Evolutionary conservation across 768 basidiomycete genomes (phyloP), one percentile per base, ranked within the genome.

Genomic region (Pisolithus tinctorius): DNA sequence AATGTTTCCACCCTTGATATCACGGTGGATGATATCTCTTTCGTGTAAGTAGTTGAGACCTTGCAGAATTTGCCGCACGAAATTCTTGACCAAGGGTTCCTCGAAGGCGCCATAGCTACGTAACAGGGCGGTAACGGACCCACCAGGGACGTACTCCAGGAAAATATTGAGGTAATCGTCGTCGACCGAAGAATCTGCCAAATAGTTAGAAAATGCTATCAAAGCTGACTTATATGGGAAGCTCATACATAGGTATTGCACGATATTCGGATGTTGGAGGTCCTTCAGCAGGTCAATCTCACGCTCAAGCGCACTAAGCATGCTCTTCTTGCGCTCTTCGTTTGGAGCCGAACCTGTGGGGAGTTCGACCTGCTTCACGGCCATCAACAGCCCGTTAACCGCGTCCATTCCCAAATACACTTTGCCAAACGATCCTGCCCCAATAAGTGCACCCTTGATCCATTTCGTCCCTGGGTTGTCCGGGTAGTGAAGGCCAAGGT

Each of bases 1-100:
- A 51, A 99, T 96, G 65, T 99, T 98, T 36, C 90, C 96, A 20
- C 96, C 96, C 64, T 99, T 99, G 75, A 99, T 99, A 63, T 99
- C 96, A 10, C 93, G 88, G 69, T 97, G 93, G 51, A 97, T 93
- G 66, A 97, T 96, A 58, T 89, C 92, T 11, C 88, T 81, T 58
- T 91, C 89, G 58, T 97, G 93, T 10, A 97, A 78, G 59, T 96
- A 97, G 62, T 85, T 81, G 49, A 97, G 77, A 10, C 93, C 93
- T 46, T 83, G 82, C 40, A 94, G 73, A 55, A 95, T 95, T 67
- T 96, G 94, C 23, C 89, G 80, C 45, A 94, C 89, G 66, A 94
- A 97, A 62, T 90, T 94, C 58, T 87, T 84, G 40, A 95, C 92
- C 4, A 97, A 78, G 0, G 84, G 77, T 63, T 97, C 94, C 65